Percentiles rank a stretch among this genome's conserved stretches.
These are phyloP conservation scores for Plasmopara viticola DNA, from an alignment of 352 stramenopile genomes.

Conservation along the genomic window DNA sequence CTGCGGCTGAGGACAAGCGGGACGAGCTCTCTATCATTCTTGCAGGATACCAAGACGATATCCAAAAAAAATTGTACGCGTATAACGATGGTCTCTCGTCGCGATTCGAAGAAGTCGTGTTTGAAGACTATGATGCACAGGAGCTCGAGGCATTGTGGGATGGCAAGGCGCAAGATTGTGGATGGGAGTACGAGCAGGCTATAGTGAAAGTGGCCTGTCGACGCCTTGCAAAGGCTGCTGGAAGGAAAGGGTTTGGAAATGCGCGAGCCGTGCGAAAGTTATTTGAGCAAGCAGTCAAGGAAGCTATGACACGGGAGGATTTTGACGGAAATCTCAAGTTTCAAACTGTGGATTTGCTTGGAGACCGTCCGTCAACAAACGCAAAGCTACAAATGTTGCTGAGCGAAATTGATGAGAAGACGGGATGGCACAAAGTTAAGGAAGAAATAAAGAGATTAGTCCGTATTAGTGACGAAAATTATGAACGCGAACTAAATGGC, in stretches of 20 bases:
- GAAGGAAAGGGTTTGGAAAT: constrained; percentile 85
- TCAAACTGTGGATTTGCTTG: constrained; percentile 65
- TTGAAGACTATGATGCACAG: constrained; percentile 88
- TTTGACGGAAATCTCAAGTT: constrained; percentile 52
- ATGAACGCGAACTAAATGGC: constrained; percentile 72
- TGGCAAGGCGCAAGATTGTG: constrained; percentile 36
- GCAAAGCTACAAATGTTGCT: constrained; percentile 51
- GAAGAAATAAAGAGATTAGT: constrained; percentile 68
- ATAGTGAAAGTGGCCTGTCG: constrained; percentile 59
- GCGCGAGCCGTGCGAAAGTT: constrained; percentile 69
- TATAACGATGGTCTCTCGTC: constrained; percentile 86
- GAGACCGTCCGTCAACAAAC: constrained; percentile 70
- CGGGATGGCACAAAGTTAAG: constrained; percentile 77
- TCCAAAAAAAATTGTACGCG: constrained; percentile 89
- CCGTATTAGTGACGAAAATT: constrained; percentile 73
- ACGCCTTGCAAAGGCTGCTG: constrained; percentile 50
- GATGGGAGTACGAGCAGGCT: constrained; percentile 42
- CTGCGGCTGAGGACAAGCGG: constrained; percentile 53
- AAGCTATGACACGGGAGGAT: constrained; percentile 63
- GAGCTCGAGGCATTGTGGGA: constrained; percentile 81
- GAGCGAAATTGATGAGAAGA: constrained; percentile 62
- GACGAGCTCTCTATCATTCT: constrained; percentile 87
- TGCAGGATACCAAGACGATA: constrained; percentile 85
- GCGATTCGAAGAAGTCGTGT: constrained; percentile 80
- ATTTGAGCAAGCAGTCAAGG: constrained; percentile 47